Evolutionary conservation across 768 basidiomycete species (phyloP).

Genomic region (Tylopilus intermedius): DNA sequence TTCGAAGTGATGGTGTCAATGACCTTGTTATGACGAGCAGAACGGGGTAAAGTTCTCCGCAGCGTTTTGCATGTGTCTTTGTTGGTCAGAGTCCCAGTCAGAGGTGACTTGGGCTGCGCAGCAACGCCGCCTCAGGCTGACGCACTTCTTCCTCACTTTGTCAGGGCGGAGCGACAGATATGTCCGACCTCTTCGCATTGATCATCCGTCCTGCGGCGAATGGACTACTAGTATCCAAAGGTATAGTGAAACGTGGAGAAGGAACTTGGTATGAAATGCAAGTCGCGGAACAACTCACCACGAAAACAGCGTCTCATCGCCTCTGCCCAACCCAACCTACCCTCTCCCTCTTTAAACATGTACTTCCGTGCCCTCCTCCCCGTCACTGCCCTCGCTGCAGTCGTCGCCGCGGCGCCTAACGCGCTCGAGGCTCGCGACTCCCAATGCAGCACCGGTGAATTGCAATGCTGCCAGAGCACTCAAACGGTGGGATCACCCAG

Average conservation of each 20-base stretch:
- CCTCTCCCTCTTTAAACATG: constrained; percentile 3
- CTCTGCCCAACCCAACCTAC: neutral
- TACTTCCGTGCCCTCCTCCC: constrained; percentile 2
- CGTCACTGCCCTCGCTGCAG: constrained; percentile 5
- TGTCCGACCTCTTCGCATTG: too few relatives aligned
- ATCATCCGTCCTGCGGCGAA: too few relatives aligned
- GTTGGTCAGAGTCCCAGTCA: neutral
- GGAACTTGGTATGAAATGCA: too few relatives aligned
- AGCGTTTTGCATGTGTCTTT: neutral
- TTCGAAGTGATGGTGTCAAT: neutral
- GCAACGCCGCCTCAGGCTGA: neutral
- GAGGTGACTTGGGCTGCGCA: too few relatives aligned
- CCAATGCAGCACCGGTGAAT: constrained; percentile 11
- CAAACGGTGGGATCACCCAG: neutral
- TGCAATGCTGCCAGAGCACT: constrained; percentile 10
- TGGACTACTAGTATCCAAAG: neutral
- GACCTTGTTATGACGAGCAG: neutral
- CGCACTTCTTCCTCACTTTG: neutral
- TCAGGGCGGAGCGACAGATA: too few relatives aligned
- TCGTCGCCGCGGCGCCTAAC: constrained; percentile 5
- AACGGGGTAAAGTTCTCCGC: neutral
- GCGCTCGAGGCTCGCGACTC: constrained; percentile 1
- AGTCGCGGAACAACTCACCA: neutral
- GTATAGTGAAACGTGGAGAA: neutral
- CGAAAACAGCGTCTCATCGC: neutral